phyloP scores from a whole-genome alignment of 2,329 filamentous ascomycete genomes.

The Stagonosporopsis vannaccii region DNA sequence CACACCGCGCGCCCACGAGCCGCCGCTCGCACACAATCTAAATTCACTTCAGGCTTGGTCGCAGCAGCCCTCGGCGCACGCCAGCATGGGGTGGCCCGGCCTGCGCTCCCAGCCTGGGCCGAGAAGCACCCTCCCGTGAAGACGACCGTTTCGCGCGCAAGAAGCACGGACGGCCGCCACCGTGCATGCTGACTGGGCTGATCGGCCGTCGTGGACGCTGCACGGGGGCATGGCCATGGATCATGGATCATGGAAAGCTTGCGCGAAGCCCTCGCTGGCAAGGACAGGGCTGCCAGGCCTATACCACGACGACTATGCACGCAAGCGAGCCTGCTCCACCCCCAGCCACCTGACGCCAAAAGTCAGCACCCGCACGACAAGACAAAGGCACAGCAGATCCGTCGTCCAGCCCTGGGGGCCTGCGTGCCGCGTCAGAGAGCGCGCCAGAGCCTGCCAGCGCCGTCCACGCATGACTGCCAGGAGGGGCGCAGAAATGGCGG shows the following conservation, averaged over 20 bases:
- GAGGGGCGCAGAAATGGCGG: conserved; percentile 24
- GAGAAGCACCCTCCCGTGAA: conserved; percentile 30
- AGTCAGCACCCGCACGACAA: conserved; percentile 24
- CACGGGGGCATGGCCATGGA: conserved; percentile 22
- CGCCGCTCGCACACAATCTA: conserved; percentile 49
- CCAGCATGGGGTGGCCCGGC: conserved; percentile 35
- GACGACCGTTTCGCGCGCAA: conserved; percentile 33
- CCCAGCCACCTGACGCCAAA: conserved; percentile 39
- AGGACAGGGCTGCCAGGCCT: conserved; percentile 16
- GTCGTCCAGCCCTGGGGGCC: conserved; percentile 10
- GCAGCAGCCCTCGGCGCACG: conserved; percentile 36
- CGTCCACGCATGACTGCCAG: conserved; percentile 1
- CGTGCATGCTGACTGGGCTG: conserved; percentile 46
- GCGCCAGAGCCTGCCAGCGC: conserved; percentile 1
- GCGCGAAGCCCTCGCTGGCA: conserved; percentile 2
- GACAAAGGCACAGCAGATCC: conserved; percentile 29
- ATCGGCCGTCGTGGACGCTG: conserved; percentile 36
- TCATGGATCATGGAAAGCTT: too few species aligned
- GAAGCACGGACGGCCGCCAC: conserved; percentile 36
- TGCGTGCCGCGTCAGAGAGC: conserved; percentile 16
- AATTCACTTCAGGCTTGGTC: conserved; percentile 45
- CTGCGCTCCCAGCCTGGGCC: conserved; percentile 38
- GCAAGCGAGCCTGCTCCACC: conserved; percentile 44
- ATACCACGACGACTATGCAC: conserved; percentile 35
- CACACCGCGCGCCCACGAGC: conserved; percentile 36